These are phyloP conservation scores for Boletus eberwhitei DNA, from an alignment of 768 basidiomycete genomes.

Conservation along the genomic window DNA sequence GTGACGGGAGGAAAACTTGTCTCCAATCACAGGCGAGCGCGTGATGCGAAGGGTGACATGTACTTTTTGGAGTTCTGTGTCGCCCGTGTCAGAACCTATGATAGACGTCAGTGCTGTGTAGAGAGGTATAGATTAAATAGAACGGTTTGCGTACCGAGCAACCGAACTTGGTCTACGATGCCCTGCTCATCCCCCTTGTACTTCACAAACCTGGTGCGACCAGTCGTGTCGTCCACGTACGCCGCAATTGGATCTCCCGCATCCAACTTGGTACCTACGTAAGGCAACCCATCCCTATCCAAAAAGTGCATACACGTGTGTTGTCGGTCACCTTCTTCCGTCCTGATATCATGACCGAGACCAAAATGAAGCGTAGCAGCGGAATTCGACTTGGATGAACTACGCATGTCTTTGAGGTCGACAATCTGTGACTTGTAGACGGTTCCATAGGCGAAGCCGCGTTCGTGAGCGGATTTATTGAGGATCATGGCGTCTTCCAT, in stretches of 20 bases:
- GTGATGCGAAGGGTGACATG: conserved; percentile 92
- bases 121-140: neutral
- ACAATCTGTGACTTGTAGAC: conserved; percentile 93
- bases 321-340: conserved; percentile 44
- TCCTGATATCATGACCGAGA: conserved; percentile 69
- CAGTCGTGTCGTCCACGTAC: conserved; percentile 82
- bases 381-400: conserved; percentile 54
- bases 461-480: conserved; percentile 97
- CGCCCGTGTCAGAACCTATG: conserved; percentile 83
- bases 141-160: conserved; percentile 60
- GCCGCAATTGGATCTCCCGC: conserved; percentile 82
- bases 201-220: conserved; percentile 80
- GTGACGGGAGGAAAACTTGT: conserved; percentile 98
- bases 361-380: conserved; percentile 87
- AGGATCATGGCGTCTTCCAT: conserved; percentile 99
- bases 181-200: conserved; percentile 95
- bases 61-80: conserved; percentile 85
- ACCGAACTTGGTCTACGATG: conserved; percentile 86
- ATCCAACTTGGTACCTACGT: conserved; percentile 62
- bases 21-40: conserved; percentile 94
- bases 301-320: conserved; percentile 52
- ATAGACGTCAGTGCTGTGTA: neutral
- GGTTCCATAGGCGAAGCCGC: conserved; percentile 95
- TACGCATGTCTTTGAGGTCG: conserved; percentile 79
- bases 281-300: conserved; percentile 83